phyloP scores from a whole-genome alignment of 345 rosid species.

The Lepidium sativum region DNA sequence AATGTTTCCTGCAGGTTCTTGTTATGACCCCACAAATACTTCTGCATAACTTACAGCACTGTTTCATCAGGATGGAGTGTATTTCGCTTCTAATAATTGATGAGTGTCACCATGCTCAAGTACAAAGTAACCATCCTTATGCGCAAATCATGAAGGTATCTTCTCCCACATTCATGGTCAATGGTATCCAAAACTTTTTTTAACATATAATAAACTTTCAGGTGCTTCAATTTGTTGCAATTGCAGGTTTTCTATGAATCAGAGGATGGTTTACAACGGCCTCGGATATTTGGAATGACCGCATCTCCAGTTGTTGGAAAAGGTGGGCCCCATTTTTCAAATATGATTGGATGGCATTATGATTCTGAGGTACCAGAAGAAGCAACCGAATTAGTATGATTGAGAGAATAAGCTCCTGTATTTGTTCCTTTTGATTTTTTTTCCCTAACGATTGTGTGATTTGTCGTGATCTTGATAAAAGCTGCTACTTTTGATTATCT shows the following conservation, averaged over 20 bases:
- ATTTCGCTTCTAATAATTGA: constrained; percentile 86
- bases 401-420: constrained; percentile 5
- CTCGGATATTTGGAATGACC: constrained; percentile 96
- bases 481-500: constrained; percentile 13
- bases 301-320: constrained; percentile 93
- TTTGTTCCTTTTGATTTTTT: background rate
- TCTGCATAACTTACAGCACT: constrained; percentile 63
- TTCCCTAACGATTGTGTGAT: background rate
- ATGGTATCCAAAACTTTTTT: background rate
- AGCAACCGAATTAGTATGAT: background rate
- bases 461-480: constrained; percentile 5
- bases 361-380: too few species aligned
- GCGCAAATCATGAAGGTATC: constrained; percentile 86
- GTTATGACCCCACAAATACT: constrained; percentile 88
- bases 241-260: constrained; percentile 62
- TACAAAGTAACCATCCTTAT: constrained; percentile 72
- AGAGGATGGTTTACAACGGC: constrained; percentile 34
- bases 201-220: constrained; percentile 13
- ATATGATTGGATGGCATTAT: background rate
- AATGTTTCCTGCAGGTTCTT: constrained; percentile 55
- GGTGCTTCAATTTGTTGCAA: constrained; percentile 19
- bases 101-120: constrained; percentile 97
- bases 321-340: constrained; percentile 39
- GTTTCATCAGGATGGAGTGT: constrained; percentile 81
- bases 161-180: constrained; percentile 15